These are phyloP conservation scores for Myrica gale DNA, from an alignment of 306 rosid genomes.

Conservation along the genomic window DNA sequence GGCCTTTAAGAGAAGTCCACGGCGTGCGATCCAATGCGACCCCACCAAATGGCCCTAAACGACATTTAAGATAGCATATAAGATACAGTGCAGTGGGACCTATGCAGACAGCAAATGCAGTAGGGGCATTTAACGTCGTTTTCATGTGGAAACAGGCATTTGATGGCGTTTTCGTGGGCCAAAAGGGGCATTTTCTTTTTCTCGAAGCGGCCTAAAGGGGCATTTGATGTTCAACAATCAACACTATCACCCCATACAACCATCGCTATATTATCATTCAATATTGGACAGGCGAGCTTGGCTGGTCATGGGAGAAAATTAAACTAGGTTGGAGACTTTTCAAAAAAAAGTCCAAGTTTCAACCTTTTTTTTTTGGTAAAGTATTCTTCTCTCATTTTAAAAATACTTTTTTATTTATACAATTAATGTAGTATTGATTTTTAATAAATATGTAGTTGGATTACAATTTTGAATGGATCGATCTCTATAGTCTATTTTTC, in stretches of 20 bases:
- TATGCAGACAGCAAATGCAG: neutral
- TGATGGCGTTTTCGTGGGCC: constrained; percentile 24
- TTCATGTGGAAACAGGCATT: neutral
- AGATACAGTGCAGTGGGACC: neutral
- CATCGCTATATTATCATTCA: constrained; percentile 4
- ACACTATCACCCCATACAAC: neutral
- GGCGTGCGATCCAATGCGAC: constrained; percentile 3
- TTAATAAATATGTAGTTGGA: too few relatives aligned
- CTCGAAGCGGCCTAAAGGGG: too few relatives aligned
- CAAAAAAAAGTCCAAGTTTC: too few relatives aligned
- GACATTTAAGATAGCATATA: constrained; percentile 16
- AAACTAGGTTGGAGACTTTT: too few relatives aligned
- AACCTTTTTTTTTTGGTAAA: too few relatives aligned
- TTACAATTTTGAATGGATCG: too few relatives aligned
- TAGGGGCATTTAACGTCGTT: neutral
- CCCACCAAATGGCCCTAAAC: constrained; percentile 1
- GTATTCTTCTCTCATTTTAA: too few relatives aligned
- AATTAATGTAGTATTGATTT: too few relatives aligned
- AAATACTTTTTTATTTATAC: accelerated
- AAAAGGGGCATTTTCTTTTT: constrained; percentile 17
- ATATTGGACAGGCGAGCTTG: too few relatives aligned
- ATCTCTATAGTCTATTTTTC: accelerated
- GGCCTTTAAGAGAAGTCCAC: constrained; percentile 12
- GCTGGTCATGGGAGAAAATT: too few relatives aligned
- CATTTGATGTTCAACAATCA: too few relatives aligned